These are phyloP conservation scores for Talaromyces piceae DNA, from an alignment of 2,329 filamentous ascomycete genomes.

Conservation along the genomic window DNA sequence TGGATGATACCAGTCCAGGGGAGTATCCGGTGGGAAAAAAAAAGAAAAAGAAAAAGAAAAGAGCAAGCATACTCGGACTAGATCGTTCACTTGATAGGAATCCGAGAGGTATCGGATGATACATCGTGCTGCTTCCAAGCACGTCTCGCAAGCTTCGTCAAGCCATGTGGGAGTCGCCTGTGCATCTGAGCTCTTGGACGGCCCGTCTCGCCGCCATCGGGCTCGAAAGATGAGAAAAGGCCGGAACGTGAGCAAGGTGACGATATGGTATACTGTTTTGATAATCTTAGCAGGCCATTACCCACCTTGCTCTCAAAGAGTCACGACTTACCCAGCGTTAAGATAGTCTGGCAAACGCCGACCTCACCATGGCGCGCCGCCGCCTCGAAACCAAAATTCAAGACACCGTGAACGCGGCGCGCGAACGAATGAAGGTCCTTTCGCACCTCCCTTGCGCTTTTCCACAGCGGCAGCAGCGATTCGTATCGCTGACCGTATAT, in stretches of 20 bases:
- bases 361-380: constrained; percentile 30
- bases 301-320: too few species aligned
- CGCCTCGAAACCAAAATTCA: constrained; percentile 30
- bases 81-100: constrained; percentile 33
- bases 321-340: constrained; percentile 31
- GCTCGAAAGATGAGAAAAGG: constrained; percentile 41
- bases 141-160: constrained; percentile 38
- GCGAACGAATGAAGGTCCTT: constrained; percentile 25
- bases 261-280: constrained; percentile 40
- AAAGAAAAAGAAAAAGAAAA: not conserved
- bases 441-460: constrained; percentile 24
- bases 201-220: constrained; percentile 30
- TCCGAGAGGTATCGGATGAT: constrained; percentile 36
- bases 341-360: constrained; percentile 36
- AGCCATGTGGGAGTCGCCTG: constrained; percentile 32
- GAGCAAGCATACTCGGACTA: constrained; percentile 29
- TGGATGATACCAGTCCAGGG: too few species aligned
- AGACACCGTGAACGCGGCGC: constrained; percentile 18
- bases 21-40: too few species aligned
- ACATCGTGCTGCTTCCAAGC: constrained; percentile 34
- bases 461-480: constrained; percentile 32
- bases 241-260: constrained; percentile 36
- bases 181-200: constrained; percentile 1
- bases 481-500: constrained; percentile 38
- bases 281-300: too few species aligned